Conservation (phyloP, 2,329 filamentous ascomycete species). For the Plenodomus tracheiphilus region DNA sequence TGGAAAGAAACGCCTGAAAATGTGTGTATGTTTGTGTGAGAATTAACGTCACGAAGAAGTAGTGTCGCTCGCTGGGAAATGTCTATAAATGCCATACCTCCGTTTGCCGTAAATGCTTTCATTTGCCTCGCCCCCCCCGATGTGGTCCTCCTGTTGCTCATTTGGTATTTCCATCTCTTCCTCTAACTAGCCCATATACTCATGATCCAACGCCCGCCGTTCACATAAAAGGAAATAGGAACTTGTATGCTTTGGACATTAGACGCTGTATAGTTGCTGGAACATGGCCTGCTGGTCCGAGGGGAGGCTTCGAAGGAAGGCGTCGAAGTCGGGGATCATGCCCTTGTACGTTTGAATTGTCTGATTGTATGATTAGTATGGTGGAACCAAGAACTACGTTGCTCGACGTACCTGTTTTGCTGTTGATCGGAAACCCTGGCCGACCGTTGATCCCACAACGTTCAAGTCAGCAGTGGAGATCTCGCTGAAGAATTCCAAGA, state of each 20-base stretch:
- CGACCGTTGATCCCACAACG: conserved; percentile 58
- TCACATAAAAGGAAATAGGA: conserved; percentile 18
- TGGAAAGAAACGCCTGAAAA: background rate
- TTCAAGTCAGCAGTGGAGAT: conserved; percentile 73
- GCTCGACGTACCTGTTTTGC: conserved; percentile 64
- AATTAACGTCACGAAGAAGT: background rate
- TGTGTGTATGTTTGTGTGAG: background rate
- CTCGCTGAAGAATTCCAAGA: conserved; percentile 79
- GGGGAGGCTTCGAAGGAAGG: conserved; percentile 53
- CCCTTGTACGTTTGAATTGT: conserved; percentile 58
- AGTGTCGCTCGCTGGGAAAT: conserved; percentile 28
- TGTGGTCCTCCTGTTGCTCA: conserved; percentile 4
- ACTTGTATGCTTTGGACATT: conserved; percentile 12
- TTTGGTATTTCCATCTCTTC: conserved; percentile 31
- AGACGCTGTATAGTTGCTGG: conserved; percentile 47
- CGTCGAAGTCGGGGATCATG: conserved; percentile 59
- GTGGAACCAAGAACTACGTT: background rate
- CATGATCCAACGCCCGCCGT: conserved; percentile 32
- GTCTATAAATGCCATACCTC: conserved; percentile 7
- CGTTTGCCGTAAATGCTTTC: conserved; percentile 25
- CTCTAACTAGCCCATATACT: conserved; percentile 16
- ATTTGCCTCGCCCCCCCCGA: conserved; percentile 4
- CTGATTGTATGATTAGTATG: conserved; percentile 34
- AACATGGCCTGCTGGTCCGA: conserved; percentile 49
- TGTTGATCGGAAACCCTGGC: conserved; percentile 67